phyloP scores from a whole-genome alignment of 2,329 filamentous ascomycete species.

The Alternaria arbusti region DNA sequence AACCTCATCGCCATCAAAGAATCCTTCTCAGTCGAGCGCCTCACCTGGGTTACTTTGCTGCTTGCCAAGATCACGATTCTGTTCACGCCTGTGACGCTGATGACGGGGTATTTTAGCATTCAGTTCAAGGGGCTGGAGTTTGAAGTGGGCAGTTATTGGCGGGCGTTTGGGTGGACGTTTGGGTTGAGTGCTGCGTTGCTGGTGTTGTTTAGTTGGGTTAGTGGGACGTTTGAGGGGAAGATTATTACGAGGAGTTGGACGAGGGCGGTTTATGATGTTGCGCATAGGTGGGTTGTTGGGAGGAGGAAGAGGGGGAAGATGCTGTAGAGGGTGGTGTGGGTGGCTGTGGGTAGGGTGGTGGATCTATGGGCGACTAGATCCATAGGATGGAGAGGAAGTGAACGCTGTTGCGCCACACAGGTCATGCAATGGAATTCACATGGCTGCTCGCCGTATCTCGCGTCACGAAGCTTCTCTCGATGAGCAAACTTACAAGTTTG shows the following conservation, averaged over 20 bases:
- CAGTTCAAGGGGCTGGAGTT: constrained; percentile 68
- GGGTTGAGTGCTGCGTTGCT: constrained; percentile 65
- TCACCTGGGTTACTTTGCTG: constrained; percentile 74
- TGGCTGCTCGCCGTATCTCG: no score
- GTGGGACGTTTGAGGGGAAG: constrained; percentile 63
- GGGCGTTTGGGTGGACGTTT: constrained; percentile 69
- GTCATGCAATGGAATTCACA: no score
- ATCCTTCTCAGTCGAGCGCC: constrained; percentile 72
- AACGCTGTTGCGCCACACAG: no score
- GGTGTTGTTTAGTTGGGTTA: constrained; percentile 63
- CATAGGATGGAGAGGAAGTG: no score
- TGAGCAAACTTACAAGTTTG: no score
- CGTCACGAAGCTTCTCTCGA: no score
- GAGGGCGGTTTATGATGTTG: constrained; percentile 34
- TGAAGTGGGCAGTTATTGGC: constrained; percentile 70
- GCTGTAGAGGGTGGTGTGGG: background rate
- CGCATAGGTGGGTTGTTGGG: constrained; percentile 33
- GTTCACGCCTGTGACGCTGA: constrained; percentile 75
- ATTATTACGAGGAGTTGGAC: constrained; percentile 56
- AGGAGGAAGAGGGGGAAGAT: constrained; percentile 29
- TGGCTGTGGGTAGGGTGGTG: background rate
- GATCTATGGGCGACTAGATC: background rate
- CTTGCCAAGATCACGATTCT: constrained; percentile 77
- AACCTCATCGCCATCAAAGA: constrained; percentile 79
- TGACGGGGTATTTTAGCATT: constrained; percentile 76